A percentile compares a stretch with the other conserved stretches of the same genome.
These are phyloP conservation scores for Thinopyrum obtusiflorum DNA, from an alignment of 202 grass and related monocot genomes.

Conservation along the genomic window DNA sequence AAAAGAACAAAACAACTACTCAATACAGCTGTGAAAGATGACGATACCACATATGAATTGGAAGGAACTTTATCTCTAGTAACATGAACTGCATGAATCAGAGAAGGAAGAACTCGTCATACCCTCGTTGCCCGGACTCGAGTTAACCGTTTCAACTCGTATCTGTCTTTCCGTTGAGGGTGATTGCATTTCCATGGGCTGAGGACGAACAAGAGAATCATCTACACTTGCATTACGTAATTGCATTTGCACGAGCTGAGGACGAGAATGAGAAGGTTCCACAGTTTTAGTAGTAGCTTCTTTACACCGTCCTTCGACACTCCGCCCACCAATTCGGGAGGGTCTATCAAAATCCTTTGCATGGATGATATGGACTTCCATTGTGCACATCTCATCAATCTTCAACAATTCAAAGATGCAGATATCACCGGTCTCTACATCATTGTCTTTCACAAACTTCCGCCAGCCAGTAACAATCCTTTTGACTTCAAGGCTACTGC, in stretches of 20 bases:
- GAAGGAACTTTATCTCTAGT: neutral
- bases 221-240: neutral
- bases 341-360: conserved; percentile 10
- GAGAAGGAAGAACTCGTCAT: neutral
- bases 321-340: neutral
- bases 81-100: neutral
- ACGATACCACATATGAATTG: neutral
- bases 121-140: neutral
- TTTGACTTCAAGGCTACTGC: neutral
- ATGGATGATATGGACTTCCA: conserved; percentile 2
- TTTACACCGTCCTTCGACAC: neutral
- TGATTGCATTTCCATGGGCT: neutral
- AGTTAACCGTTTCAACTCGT: neutral
- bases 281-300: neutral
- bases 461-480: conserved; percentile 35
- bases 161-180: neutral
- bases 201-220: neutral
- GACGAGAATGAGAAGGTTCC: neutral
- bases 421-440: conserved; percentile 24
- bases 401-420: conserved; percentile 37
- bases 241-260: neutral
- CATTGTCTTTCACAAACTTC: conserved; percentile 34
- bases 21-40: neutral
- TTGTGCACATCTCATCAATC: neutral
- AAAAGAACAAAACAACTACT: neutral